A percentile compares a stretch with the other conserved stretches of the same genome.
Evolutionary conservation across 75 land plant genomes (phyloP).

Genomic region (Larix kaempferi): DNA sequence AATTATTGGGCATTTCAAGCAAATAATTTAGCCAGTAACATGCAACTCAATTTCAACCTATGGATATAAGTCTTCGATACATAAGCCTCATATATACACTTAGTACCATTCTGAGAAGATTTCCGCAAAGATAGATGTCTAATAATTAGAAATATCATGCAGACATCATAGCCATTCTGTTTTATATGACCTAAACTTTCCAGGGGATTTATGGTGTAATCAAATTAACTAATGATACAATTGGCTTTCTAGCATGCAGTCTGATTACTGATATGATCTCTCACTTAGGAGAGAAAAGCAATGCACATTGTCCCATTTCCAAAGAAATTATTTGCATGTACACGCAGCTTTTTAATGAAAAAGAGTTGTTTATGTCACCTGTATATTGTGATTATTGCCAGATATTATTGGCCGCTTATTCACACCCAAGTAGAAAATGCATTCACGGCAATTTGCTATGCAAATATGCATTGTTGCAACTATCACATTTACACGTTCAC

Average conservation of each 20-base stretch:
- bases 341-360: background rate
- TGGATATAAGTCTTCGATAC: background rate
- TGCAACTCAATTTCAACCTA: background rate
- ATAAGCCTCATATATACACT: background rate
- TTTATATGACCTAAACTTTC: background rate
- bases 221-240: background rate
- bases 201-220: background rate
- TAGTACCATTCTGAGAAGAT: background rate
- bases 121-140: background rate
- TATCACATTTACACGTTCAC: slow-evolving; percentile 94
- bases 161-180: background rate
- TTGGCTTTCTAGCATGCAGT: background rate
- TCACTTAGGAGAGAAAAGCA: background rate
- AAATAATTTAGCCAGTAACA: background rate
- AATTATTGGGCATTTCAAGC: background rate
- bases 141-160: background rate
- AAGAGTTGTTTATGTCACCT: slow-evolving; percentile 38
- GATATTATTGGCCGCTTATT: slow-evolving; percentile 87
- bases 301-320: background rate
- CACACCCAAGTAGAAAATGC: slow-evolving; percentile 85
- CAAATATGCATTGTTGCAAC: slow-evolving; percentile 71
- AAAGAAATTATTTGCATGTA: background rate
- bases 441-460: slow-evolving; percentile 97
- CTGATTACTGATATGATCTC: background rate
- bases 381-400: slow-evolving; percentile 92